Conservation (phyloP, 2,329 filamentous ascomycete genomes). For the Chrysosphaeria jannelii region DNA sequence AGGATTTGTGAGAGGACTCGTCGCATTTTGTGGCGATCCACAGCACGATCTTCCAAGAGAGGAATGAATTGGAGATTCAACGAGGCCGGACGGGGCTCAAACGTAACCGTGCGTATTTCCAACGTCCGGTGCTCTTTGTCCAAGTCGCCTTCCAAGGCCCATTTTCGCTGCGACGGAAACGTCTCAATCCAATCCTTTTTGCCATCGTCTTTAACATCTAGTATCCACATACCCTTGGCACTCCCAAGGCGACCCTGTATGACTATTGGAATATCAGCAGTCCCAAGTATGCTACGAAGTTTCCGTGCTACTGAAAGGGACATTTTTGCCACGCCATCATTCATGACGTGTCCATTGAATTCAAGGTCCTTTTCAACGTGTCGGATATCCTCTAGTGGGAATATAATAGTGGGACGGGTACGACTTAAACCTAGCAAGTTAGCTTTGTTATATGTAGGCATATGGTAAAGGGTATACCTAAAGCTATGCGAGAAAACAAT, state of each 20-base stretch:
- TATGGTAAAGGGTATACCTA: too few species aligned
- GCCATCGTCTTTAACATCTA: conserved; percentile 18
- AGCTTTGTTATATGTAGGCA: too few species aligned
- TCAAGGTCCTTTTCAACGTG: too few species aligned
- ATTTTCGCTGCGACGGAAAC: conserved; percentile 38
- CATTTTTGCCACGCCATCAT: conserved; percentile 34
- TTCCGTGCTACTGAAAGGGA: conserved; percentile 25
- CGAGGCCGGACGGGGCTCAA: conserved; percentile 16
- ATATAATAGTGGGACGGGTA: too few species aligned
- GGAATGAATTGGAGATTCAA: conserved; percentile 41
- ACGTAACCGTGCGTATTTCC: conserved; percentile 24
- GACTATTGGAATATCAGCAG: conserved; percentile 25
- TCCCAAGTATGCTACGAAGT: conserved; percentile 18
- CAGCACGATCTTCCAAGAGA: conserved; percentile 30
- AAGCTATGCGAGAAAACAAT: too few species aligned
- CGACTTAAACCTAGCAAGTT: too few species aligned
- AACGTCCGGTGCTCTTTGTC: conserved; percentile 23
- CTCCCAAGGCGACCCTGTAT: conserved; percentile 42
- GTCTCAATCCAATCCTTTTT: conserved; percentile 33
- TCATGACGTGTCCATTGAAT: too few species aligned
- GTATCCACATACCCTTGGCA: conserved; percentile 48
- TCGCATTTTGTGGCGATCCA: conserved; percentile 14
- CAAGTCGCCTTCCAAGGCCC: conserved; percentile 16
- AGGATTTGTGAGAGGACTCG: conserved; percentile 18
- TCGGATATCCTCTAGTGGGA: too few species aligned